Base-by-base conservation (phyloP, 2,329 filamentous ascomycete genomes). In the Drechslera avenae region DNA sequence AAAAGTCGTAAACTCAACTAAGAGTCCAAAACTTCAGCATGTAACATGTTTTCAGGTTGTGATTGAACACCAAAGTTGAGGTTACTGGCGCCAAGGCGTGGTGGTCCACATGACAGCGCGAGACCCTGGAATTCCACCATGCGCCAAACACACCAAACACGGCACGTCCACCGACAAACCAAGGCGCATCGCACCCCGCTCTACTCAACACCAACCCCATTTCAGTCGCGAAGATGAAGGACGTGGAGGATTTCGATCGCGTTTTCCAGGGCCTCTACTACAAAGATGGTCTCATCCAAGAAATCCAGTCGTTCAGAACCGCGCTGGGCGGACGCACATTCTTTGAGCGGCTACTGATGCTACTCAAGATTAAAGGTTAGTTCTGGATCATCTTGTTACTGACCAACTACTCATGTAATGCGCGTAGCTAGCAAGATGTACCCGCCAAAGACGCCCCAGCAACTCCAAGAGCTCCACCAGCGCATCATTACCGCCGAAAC, bases 301-400 rank as follows among this genome's bases (percentile, higher is more conserved):
- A 85, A 39, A 89, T 91, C 46, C 80, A 87, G 52, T 76, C 79
- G 23, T 84, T 84, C 66, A 86, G 89, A 60, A 88, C 86, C 65
- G 81, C 76, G 40, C 79, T 91, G 16, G 84, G 86, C 54, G 87
- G 88, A 60, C 78, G 82, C 50, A 82, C 93, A 50, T 95, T 94
- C 73, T 87, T 93, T 67, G 90, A 95, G 71, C 85, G 88, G 46
- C 84, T 95, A 33, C 77, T 94, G 54, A 84, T 82, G 47, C 81
- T 87, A 0, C 77, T 93, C 21, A 85, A 87, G 21, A 83, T 94
- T 60, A 86, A 88, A 74, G 83, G 90, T 90, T 73, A 65, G 70
- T 60, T 23, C 35, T 40, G 17, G 23, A 14, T 14, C 12, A 12
- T 6, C 12, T 19, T 39, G 10, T 14, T 23, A 12, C 9, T 32